Evolutionary conservation across 108 stramenopile genomes (phyloP), one percentile per base, ranked within the genome.

Genomic region (Pseudonitzschia delicatissima): DNA sequence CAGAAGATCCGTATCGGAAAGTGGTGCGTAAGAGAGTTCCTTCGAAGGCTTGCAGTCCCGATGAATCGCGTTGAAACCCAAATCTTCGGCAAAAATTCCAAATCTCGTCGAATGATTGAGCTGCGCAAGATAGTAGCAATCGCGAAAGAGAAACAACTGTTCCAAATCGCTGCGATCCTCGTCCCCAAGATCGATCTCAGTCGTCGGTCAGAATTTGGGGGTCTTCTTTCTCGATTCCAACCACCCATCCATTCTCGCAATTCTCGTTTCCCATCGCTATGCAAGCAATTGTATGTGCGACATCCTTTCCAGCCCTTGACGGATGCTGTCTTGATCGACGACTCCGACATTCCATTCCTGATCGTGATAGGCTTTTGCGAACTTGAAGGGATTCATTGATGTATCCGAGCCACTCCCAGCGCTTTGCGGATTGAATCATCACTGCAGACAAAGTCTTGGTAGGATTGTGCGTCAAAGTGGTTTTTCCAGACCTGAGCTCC

Each of bases 331-430:
- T 12, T 27, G 5, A 45, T 71, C 70, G 28, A 71, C 53, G 2
- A 44, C 35, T 7, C n/a, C 5, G 13, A 71, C 70, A 17, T 71
- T 39, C 36, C 44, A 71, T 28, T 62, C 70, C 15, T 42, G 52
- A 17, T 44, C 29, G 2, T 25, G 52, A 44, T 51, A 71, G 20
- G 45, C 39, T 13, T 45, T 44, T 7, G 70, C 62, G 45, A 64
- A 7, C 39, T 34, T 64, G 39, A 71, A 50, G 12, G 53, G 59
- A 50, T 71, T 71, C 70, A 71, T 71, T 26, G 62, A 45, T 11
- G 42, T 62, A 26, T 49, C 62, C 21, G 26, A 71, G 28, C 49
- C 40, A 42, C 13, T 50, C 49, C 57, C 27, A 33, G 15, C 32
- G 27, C 31, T 58, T 33, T 8, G 5, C 28, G 28, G 7, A 5